Evolutionary conservation across 106 monocot species (phyloP).

Genomic region (Amphibolis antarctica): DNA sequence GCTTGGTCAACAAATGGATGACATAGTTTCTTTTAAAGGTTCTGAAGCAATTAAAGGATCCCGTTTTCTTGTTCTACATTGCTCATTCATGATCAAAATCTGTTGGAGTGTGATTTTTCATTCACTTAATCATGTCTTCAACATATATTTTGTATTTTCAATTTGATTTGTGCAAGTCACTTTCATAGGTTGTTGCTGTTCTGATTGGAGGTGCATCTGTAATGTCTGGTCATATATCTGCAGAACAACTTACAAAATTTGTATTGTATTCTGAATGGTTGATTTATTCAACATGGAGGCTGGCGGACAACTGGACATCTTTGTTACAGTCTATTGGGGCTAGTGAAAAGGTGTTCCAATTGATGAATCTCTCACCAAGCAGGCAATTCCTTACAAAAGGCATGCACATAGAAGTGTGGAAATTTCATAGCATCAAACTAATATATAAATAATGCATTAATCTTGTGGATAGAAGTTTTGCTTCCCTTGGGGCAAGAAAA

Average conservation of each 20-base stretch:
- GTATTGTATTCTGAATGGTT: constrained; percentile 87
- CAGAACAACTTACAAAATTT: constrained; percentile 92
- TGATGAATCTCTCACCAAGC: constrained; percentile 78
- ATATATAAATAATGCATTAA: too few species aligned
- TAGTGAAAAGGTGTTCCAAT: constrained; percentile 83
- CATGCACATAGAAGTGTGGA: constrained; percentile 12
- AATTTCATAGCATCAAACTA: too few species aligned
- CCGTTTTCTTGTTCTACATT: background rate
- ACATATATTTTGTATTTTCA: background rate
- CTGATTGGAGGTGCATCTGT: constrained; percentile 75
- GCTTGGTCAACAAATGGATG: too few species aligned
- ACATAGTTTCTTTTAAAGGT: too few species aligned
- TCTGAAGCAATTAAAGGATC: background rate
- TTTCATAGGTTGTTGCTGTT: constrained; percentile 76
- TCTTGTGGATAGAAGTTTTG: too few species aligned
- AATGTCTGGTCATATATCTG: constrained; percentile 70
- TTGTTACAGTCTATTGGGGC: constrained; percentile 94
- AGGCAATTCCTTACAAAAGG: constrained; percentile 50
- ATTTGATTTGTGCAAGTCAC: constrained; percentile 1
- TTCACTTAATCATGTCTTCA: background rate
- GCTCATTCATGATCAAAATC: background rate
- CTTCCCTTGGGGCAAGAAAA: too few species aligned
- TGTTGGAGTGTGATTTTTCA: background rate
- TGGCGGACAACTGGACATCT: constrained; percentile 92
- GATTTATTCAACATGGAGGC: constrained; percentile 79